Conservation (phyloP, 371 early-diverging fungal genomes). For the Syncephalis fuscata region DNA sequence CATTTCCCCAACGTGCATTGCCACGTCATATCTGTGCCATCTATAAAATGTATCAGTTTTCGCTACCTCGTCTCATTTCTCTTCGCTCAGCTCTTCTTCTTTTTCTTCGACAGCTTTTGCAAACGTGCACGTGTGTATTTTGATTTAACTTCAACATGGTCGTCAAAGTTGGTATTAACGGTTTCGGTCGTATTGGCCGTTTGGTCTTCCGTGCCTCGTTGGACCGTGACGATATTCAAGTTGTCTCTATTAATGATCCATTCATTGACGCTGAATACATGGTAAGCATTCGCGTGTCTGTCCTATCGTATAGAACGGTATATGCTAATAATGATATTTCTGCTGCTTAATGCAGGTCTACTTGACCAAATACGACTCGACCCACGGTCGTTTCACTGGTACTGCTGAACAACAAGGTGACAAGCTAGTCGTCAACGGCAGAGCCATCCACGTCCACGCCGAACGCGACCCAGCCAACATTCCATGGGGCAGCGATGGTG, state of each 20-base stretch:
- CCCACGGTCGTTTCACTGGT: conserved; percentile 86
- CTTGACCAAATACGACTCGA: conserved; percentile 95
- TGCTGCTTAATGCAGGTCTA: conserved; percentile 37
- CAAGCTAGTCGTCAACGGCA: conserved; percentile 63
- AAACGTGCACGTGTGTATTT: too few species aligned
- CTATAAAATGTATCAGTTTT: too few species aligned
- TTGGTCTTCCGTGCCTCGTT: conserved; percentile 89
- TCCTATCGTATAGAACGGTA: neutral
- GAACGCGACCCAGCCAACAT: conserved; percentile 72
- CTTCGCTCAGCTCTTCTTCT: neutral
- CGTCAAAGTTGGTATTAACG: conserved; percentile 85
- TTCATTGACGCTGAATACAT: conserved; percentile 93
- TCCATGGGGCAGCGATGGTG: conserved; percentile 78
- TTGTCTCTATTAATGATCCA: conserved; percentile 97
- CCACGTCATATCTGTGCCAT: too few species aligned
- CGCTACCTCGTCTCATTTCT: neutral
- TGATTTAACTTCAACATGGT: conserved; percentile 13
- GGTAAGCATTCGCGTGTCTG: conserved; percentile 18
- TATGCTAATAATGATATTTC: conserved; percentile 4
- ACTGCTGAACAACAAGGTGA: conserved; percentile 56
- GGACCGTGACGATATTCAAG: conserved; percentile 47
- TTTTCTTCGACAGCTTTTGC: neutral
- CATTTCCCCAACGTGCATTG: too few species aligned
- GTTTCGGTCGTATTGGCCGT: conserved; percentile 96
- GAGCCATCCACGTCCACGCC: conserved; percentile 53